phyloP scores from a whole-genome alignment of 2,329 filamentous ascomycete species.

The Ophiosphaerella korrae region DNA sequence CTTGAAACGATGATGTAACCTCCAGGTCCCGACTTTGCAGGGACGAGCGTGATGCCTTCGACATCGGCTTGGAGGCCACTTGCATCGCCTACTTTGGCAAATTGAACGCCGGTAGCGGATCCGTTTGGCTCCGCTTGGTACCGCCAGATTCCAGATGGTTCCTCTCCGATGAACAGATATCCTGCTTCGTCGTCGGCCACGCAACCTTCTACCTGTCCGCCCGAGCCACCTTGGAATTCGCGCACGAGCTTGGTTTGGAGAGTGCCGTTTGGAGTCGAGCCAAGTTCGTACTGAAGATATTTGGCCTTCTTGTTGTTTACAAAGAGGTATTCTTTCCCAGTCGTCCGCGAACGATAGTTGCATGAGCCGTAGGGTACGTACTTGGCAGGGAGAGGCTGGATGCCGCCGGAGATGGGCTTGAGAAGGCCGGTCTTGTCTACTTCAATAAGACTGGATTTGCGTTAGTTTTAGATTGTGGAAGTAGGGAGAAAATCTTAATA shows the following conservation, averaged over 20 bases:
- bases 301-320: conserved; percentile 60
- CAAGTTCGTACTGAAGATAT: conserved; percentile 61
- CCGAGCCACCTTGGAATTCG: conserved; percentile 57
- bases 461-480: background rate
- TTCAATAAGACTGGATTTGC: conserved; percentile 53
- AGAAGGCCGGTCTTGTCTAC: conserved; percentile 55
- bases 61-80: conserved; percentile 56
- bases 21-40: conserved; percentile 50
- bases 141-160: conserved; percentile 58
- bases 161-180: conserved; percentile 59
- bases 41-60: conserved; percentile 59
- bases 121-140: conserved; percentile 58
- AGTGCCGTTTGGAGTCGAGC: conserved; percentile 46
- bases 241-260: conserved; percentile 56
- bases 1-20: conserved; percentile 60
- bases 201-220: conserved; percentile 61
- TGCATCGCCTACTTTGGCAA: conserved; percentile 55
- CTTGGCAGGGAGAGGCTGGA: conserved; percentile 53
- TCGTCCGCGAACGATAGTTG: conserved; percentile 55
- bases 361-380: conserved; percentile 60
- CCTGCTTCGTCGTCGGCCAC: conserved; percentile 59
- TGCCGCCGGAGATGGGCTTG: conserved; percentile 51
- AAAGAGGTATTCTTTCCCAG: conserved; percentile 59
- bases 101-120: conserved; percentile 38
- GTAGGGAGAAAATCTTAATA: background rate